These are phyloP conservation scores for Podosphaera xanthii DNA, from an alignment of 2,329 filamentous ascomycete genomes.

Conservation along the genomic window DNA sequence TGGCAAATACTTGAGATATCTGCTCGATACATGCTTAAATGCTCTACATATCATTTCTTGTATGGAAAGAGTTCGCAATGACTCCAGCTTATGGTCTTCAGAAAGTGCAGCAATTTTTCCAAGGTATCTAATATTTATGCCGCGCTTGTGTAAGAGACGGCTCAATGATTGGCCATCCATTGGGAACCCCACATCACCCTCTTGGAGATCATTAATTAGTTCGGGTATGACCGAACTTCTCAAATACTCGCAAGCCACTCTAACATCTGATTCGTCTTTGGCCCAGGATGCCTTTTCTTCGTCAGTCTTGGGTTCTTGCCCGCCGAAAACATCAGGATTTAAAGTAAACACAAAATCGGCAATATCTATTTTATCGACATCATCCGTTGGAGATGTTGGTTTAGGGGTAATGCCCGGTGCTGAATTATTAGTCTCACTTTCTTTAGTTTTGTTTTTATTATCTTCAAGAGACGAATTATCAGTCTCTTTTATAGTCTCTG, in stretches of 20 bases:
- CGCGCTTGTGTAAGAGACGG: conserved; percentile 78
- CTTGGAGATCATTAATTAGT: conserved; percentile 64
- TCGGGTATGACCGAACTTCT: conserved; percentile 59
- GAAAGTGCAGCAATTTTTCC: conserved; percentile 56
- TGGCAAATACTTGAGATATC: conserved; percentile 58
- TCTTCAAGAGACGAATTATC: conserved; percentile 15
- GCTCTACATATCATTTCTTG: conserved; percentile 91
- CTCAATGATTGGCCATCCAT: conserved; percentile 93
- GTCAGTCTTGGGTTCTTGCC: conserved; percentile 70
- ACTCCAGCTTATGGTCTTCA: conserved; percentile 48
- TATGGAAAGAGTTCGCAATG: conserved; percentile 51
- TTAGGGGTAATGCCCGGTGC: conserved; percentile 12
- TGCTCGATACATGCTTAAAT: conserved; percentile 78
- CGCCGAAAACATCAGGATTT: conserved; percentile 90
- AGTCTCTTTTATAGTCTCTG: conserved; percentile 12
- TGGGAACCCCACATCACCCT: conserved; percentile 87
- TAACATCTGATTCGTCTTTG: conserved; percentile 72
- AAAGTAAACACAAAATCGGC: conserved; percentile 70
- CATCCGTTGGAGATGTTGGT: conserved; percentile 17
- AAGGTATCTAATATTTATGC: conserved; percentile 93
- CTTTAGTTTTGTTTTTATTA: conserved; percentile 13
- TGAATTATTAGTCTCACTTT: conserved; percentile 9
- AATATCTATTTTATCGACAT: conserved; percentile 51
- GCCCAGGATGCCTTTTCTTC: conserved; percentile 69
- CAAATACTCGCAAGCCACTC: conserved; percentile 60